phyloP scores from a whole-genome alignment of 192 early-diverging fungal genomes.

The Allomyces arbusculus region DNA sequence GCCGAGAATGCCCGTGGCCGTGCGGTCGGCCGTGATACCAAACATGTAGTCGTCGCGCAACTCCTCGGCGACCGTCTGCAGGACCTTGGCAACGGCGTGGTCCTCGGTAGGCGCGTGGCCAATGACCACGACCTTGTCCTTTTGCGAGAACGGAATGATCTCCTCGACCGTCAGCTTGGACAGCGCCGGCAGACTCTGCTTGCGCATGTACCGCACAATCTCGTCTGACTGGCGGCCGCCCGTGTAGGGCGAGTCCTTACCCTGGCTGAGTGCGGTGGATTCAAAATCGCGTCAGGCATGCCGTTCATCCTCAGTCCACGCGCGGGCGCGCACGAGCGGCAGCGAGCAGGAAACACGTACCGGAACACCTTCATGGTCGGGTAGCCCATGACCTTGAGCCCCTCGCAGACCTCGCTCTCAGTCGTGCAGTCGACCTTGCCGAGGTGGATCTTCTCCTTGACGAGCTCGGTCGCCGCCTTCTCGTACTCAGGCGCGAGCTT shows the following conservation, averaged over 20 bases:
- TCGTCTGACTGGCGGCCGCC: conserved; percentile 68
- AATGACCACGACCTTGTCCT: conserved; percentile 78
- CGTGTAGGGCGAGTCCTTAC: conserved; percentile 49
- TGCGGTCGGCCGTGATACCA: conserved; percentile 50
- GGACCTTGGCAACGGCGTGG: conserved; percentile 40
- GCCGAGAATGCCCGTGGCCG: conserved; percentile 21
- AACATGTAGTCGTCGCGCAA: conserved; percentile 76
- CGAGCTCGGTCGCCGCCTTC: conserved; percentile 67
- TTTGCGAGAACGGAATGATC: conserved; percentile 51
- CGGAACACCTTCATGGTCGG: conserved; percentile 82
- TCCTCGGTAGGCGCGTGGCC: conserved; percentile 48
- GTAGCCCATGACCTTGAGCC: conserved; percentile 69
- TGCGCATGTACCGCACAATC: conserved; percentile 85
- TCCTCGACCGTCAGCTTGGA: conserved; percentile 43
- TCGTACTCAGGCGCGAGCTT: conserved; percentile 74
- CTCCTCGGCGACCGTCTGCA: conserved; percentile 47
- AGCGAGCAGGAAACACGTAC: conserved; percentile 6
- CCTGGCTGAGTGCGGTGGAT: conserved; percentile 18
- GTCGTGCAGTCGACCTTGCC: conserved; percentile 97
- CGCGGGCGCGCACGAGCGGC: neutral
- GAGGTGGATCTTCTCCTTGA: conserved; percentile 46
- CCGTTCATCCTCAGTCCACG: too few relatives aligned
- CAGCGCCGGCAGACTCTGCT: conserved; percentile 63
- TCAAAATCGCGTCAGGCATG: neutral
- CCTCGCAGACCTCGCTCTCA: conserved; percentile 59